phyloP scores from a whole-genome alignment of 2,329 filamentous ascomycete genomes.

The Fusarium palustre region DNA sequence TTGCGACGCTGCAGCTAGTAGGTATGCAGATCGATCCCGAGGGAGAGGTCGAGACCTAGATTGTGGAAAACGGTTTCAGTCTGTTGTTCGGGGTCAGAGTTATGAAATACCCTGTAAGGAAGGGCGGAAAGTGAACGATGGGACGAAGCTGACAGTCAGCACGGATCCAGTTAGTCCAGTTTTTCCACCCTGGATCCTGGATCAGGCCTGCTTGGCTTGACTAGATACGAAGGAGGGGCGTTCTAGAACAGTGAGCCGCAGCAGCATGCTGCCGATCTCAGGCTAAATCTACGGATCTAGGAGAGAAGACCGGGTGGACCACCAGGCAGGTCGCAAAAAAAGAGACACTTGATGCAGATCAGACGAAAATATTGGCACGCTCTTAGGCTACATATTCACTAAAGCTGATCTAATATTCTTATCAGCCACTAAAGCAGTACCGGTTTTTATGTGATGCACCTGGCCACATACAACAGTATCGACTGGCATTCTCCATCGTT shows the following conservation, averaged over 20 bases:
- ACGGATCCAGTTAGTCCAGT: conserved; percentile 18
- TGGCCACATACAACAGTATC: not conserved
- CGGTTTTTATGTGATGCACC: too few species aligned
- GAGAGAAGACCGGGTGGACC: not conserved
- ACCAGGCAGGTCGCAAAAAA: too few species aligned
- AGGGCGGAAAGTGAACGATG: not conserved
- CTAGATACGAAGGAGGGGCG: not conserved
- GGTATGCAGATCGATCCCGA: not conserved
- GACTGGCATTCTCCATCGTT: not conserved
- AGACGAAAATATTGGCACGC: too few species aligned
- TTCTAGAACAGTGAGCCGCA: not conserved
- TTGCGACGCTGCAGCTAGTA: not conserved
- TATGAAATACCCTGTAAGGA: conserved; percentile 33
- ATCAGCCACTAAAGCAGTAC: too few species aligned
- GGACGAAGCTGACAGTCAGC: not conserved
- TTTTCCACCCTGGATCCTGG: not conserved
- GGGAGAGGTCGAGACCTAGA: conserved; percentile 4
- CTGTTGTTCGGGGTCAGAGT: conserved; percentile 11
- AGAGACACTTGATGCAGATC: too few species aligned
- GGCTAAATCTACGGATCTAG: rapidly evolving
- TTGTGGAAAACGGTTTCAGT: not conserved
- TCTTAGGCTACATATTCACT: too few species aligned
- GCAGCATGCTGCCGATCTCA: not conserved
- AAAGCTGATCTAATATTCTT: too few species aligned
- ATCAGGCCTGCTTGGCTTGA: not conserved